phyloP scores from a whole-genome alignment of 1,139 yeast species.

The Suhomyces ambrosiae region DNA sequence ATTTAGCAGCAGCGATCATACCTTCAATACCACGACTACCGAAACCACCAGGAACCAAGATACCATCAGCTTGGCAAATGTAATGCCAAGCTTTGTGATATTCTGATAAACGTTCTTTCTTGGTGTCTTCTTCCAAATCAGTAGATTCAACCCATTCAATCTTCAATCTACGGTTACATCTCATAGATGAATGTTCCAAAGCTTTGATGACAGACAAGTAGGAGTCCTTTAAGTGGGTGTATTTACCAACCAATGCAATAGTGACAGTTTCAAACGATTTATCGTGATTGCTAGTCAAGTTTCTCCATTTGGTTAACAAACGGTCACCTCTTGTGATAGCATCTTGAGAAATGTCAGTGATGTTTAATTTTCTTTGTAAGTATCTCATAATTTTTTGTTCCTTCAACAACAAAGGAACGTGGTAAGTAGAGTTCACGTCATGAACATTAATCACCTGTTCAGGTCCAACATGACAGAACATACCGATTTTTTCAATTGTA shows the following conservation, averaged over 20 bases:
- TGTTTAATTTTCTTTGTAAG: conserved; percentile 66
- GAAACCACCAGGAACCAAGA: conserved; percentile 97
- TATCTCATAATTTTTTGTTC: conserved; percentile 85
- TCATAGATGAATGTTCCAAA: conserved; percentile 92
- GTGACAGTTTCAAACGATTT: conserved; percentile 82
- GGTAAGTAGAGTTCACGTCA: conserved; percentile 96
- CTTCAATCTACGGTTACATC: conserved; percentile 78
- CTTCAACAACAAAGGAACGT: conserved; percentile 87
- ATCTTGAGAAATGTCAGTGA: conserved; percentile 55
- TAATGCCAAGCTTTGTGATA: conserved; percentile 96
- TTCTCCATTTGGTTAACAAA: conserved; percentile 77
- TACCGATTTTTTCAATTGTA: conserved; percentile 91
- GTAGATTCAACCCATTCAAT: conserved; percentile 96
- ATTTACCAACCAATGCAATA: conserved; percentile 96
- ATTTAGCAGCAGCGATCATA: conserved; percentile 94
- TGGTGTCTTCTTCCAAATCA: conserved; percentile 77
- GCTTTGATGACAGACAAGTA: conserved; percentile 94
- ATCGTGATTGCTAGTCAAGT: conserved; percentile 76
- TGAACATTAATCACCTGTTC: conserved; percentile 96
- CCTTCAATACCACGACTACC: conserved; percentile 98
- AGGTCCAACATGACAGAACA: conserved; percentile 99
- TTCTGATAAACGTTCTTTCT: conserved; percentile 63
- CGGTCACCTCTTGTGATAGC: conserved; percentile 65
- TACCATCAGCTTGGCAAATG: conserved; percentile 94
- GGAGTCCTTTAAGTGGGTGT: conserved; percentile 92